Conservation (phyloP, 2,329 filamentous ascomycete species). For the Thielaviopsis euricoi region DNA sequence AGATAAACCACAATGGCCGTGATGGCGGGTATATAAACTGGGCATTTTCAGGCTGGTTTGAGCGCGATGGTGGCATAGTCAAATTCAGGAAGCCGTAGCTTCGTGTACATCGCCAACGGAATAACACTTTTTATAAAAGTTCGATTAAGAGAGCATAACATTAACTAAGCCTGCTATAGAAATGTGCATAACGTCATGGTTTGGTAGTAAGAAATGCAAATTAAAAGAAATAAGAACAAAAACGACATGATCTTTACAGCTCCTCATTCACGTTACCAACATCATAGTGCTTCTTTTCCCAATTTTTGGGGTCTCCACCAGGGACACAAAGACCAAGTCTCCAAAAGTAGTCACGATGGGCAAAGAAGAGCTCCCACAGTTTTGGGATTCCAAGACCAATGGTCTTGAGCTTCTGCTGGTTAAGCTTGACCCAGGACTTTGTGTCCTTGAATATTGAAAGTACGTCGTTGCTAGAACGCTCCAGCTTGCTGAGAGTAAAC, state of each 20-base stretch:
- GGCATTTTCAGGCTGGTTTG: neutral
- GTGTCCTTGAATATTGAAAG: conserved; percentile 12
- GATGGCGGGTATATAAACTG: conserved; percentile 1
- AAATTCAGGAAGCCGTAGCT: neutral
- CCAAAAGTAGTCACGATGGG: conserved; percentile 95
- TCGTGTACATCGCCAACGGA: too few relatives aligned
- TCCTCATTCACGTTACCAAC: conserved; percentile 22
- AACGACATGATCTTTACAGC: conserved; percentile 17
- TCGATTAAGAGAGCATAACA: neutral
- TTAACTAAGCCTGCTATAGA: neutral
- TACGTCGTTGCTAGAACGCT: neutral
- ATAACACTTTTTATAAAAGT: too few relatives aligned
- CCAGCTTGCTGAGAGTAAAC: neutral
- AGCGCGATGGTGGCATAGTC: neutral
- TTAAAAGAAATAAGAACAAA: neutral
- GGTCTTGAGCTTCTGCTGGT: conserved; percentile 3
- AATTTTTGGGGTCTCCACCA: conserved; percentile 54
- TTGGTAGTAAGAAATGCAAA: neutral
- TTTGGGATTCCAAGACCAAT: conserved; percentile 23
- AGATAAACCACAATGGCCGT: neutral
- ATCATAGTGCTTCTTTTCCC: conserved; percentile 38
- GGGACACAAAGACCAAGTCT: conserved; percentile 78
- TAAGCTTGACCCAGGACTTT: conserved; percentile 31
- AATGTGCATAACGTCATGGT: neutral
- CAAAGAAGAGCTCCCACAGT: conserved; percentile 86